Evolutionary conservation across 2,329 filamentous ascomycete species (phyloP).

Genomic region (Aureobasidium melanogenum): DNA sequence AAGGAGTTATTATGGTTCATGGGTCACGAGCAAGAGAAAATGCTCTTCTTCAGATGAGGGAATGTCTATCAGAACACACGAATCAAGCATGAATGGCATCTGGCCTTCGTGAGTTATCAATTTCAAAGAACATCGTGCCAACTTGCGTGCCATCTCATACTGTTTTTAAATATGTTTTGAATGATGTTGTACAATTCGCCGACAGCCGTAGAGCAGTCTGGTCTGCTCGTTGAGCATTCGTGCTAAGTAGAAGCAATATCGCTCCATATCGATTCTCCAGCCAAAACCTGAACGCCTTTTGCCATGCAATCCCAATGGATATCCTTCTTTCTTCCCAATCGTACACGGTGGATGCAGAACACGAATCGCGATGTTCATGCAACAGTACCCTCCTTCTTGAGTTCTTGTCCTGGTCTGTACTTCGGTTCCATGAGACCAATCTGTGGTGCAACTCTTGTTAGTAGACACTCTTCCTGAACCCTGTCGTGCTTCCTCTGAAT

Average conservation of each 20-base stretch:
- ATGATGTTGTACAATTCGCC: not conserved
- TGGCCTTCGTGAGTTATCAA: constrained; percentile 4
- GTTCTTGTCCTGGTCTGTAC: constrained; percentile 18
- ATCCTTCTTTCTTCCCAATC: not conserved
- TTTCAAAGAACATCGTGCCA: not conserved
- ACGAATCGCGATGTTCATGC: not conserved
- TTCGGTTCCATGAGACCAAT: constrained; percentile 35
- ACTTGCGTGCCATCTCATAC: not conserved
- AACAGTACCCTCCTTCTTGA: not conserved
- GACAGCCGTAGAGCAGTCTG: not conserved
- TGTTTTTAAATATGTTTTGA: not conserved
- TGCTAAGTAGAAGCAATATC: not conserved
- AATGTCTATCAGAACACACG: constrained; percentile 5
- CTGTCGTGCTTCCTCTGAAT: not conserved
- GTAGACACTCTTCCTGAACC: not conserved
- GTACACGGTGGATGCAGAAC: not conserved
- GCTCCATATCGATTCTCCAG: not conserved
- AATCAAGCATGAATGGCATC: constrained; percentile 5
- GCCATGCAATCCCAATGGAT: constrained; percentile 8
- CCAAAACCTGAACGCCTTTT: constrained; percentile 10
- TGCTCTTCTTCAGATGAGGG: constrained; percentile 8
- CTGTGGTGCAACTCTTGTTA: constrained; percentile 18
- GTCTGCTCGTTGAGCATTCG: not conserved
- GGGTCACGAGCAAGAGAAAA: not conserved
- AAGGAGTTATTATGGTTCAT: constrained; percentile 7